Evolutionary conservation across 2,329 filamentous ascomycete species (phyloP).

Genomic region (Xylariomycetidae sp.): DNA sequence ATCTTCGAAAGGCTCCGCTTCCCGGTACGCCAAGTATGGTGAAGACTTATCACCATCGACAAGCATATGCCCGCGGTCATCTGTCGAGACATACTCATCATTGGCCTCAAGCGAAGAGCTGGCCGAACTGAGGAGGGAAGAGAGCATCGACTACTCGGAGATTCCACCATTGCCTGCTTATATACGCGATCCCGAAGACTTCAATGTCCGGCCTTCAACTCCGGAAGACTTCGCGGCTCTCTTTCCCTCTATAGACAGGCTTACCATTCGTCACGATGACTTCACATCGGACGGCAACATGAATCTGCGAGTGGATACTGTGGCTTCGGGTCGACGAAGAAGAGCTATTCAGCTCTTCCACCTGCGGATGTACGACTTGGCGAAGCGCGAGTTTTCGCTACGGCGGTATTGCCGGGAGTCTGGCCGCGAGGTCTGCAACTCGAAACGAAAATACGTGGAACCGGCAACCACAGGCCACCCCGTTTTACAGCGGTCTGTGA

Average conservation of each 20-base stretch:
- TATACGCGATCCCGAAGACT: constrained; percentile 56
- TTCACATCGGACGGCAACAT: constrained; percentile 89
- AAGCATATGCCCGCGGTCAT: constrained; percentile 48
- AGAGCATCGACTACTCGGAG: constrained; percentile 29
- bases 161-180: constrained; percentile 56
- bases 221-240: constrained; percentile 77
- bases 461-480: constrained; percentile 33
- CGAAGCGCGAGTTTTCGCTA: constrained; percentile 81
- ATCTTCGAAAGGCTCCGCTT: constrained; percentile 30
- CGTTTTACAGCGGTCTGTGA: constrained; percentile 43
- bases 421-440: constrained; percentile 86
- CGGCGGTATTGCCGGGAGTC: constrained; percentile 90
- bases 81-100: constrained; percentile 77
- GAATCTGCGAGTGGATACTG: constrained; percentile 86
- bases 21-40: constrained; percentile 15
- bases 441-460: constrained; percentile 65
- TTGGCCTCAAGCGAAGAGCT: constrained; percentile 58
- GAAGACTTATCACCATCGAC: constrained; percentile 38
- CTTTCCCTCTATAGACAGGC: constrained; percentile 78
- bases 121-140: constrained; percentile 30
- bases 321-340: constrained; percentile 60
- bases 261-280: constrained; percentile 87
- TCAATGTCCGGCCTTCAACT: constrained; percentile 69
- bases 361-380: constrained; percentile 88
- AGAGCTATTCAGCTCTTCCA: constrained; percentile 80